Percentiles rank a stretch among this genome's conserved stretches.
Evolutionary conservation across 2,329 filamentous ascomycete genomes (phyloP).

Genomic region (Erysiphe pulchra): DNA sequence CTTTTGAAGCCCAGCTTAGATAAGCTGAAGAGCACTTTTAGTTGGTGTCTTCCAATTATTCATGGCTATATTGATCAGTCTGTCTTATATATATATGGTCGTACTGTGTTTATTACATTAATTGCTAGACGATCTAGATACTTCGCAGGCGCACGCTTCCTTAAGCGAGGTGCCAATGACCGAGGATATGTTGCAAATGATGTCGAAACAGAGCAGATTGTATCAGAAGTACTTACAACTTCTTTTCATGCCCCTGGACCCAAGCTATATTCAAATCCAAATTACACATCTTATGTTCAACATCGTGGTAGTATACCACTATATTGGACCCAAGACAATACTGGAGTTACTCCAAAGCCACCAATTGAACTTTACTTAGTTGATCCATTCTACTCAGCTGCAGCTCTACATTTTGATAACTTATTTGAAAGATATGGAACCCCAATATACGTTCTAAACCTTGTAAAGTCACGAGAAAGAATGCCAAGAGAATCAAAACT

Average conservation of each 20-base stretch:
- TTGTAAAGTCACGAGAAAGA: slow-evolving; percentile 73
- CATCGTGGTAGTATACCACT: slow-evolving; percentile 90
- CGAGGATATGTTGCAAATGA: slow-evolving; percentile 88
- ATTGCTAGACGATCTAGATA: slow-evolving; percentile 79
- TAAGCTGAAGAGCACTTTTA: slow-evolving; percentile 54
- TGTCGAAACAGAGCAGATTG: slow-evolving; percentile 95
- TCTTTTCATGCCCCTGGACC: slow-evolving; percentile 86
- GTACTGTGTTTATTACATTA: slow-evolving; percentile 73
- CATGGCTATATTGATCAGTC: slow-evolving; percentile 93
- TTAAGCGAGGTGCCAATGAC: slow-evolving; percentile 89
- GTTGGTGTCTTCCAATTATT: slow-evolving; percentile 90
- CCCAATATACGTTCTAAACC: slow-evolving; percentile 72
- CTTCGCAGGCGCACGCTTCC: slow-evolving; percentile 80
- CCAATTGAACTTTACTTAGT: slow-evolving; percentile 89
- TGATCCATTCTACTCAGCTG: slow-evolving; percentile 85
- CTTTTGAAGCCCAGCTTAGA: slow-evolving; percentile 50
- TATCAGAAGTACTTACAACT: slow-evolving; percentile 79
- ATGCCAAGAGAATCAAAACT: slow-evolving; percentile 81
- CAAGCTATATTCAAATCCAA: slow-evolving; percentile 61
- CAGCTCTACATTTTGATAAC: slow-evolving; percentile 84
- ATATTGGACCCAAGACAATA: slow-evolving; percentile 93
- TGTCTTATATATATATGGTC: slow-evolving; percentile 61
- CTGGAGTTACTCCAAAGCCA: slow-evolving; percentile 83
- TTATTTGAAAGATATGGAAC: slow-evolving; percentile 82
- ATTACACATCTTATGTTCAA: slow-evolving; percentile 89